These are phyloP conservation scores for Gnomoniopsis sp. DNA, from an alignment of 2,329 filamentous ascomycete species.

Conservation along the genomic window DNA sequence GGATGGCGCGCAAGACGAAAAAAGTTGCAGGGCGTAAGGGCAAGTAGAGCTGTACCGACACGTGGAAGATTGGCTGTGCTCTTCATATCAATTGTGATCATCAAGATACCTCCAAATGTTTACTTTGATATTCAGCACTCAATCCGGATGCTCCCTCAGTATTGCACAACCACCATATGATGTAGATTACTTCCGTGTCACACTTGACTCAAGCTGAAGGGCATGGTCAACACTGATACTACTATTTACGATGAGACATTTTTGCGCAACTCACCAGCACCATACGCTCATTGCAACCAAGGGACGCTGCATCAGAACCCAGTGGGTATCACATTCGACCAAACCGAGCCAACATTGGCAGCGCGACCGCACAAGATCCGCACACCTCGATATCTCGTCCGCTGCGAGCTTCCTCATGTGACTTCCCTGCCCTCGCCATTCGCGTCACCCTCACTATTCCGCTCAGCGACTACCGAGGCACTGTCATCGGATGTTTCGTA, in stretches of 20 bases:
- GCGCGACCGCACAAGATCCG: neutral
- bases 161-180: neutral
- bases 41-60: neutral
- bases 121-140: neutral
- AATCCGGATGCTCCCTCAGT: neutral
- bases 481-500: neutral
- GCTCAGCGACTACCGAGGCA: slow-evolving; percentile 6
- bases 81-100: neutral
- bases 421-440: neutral
- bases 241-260: too few species aligned
- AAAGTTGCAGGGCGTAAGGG: slow-evolving; percentile 11
- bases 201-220: neutral
- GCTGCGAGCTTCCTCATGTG: neutral
- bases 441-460: neutral
- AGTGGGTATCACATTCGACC: neutral
- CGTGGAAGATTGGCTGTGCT: neutral
- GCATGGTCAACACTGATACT: too few species aligned
- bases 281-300: too few species aligned
- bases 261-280: too few species aligned
- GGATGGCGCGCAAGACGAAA: slow-evolving; percentile 72
- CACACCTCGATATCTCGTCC: too few species aligned
- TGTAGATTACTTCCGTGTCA: too few species aligned
- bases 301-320: neutral
- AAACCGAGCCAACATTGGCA: neutral
- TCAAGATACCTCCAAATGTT: neutral